These are phyloP conservation scores for Zymoseptoria brevis DNA, from an alignment of 2,329 filamentous ascomycete species.

Conservation along the genomic window DNA sequence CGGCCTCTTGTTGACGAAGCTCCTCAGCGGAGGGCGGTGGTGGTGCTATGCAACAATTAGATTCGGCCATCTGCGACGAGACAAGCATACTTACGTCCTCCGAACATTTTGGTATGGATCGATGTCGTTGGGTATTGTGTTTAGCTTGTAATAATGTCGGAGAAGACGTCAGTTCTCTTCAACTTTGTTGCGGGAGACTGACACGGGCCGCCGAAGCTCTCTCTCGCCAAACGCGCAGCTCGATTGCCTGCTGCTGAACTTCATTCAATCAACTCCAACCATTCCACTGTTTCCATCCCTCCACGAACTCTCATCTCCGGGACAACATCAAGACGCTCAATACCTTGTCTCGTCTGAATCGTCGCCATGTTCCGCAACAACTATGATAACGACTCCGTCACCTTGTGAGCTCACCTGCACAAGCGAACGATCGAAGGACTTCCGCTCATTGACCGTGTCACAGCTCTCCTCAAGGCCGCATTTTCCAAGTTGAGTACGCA, in stretches of 20 bases:
- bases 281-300: background rate
- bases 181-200: background rate
- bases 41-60: constrained; percentile 45
- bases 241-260: background rate
- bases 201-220: background rate
- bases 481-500: constrained; percentile 99
- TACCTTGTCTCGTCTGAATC: constrained; percentile 1
- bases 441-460: constrained; percentile 1
- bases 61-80: background rate
- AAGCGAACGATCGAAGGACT: background rate
- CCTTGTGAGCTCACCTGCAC: constrained; percentile 62
- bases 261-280: background rate
- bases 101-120: constrained; percentile 19
- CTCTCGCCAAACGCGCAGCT: background rate
- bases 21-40: constrained; percentile 63
- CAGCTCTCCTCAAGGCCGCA: constrained; percentile 96
- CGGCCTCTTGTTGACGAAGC: constrained; percentile 58
- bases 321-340: background rate
- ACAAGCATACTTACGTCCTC: constrained; percentile 17
- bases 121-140: background rate
- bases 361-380: constrained; percentile 90
- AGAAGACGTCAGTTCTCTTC: background rate
- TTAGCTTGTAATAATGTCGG: background rate
- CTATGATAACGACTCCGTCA: constrained; percentile 99
- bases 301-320: background rate